Evolutionary conservation across 2,329 filamentous ascomycete species (phyloP), one percentile per base, ranked within the genome.

Genomic region (Beauveria australis): DNA sequence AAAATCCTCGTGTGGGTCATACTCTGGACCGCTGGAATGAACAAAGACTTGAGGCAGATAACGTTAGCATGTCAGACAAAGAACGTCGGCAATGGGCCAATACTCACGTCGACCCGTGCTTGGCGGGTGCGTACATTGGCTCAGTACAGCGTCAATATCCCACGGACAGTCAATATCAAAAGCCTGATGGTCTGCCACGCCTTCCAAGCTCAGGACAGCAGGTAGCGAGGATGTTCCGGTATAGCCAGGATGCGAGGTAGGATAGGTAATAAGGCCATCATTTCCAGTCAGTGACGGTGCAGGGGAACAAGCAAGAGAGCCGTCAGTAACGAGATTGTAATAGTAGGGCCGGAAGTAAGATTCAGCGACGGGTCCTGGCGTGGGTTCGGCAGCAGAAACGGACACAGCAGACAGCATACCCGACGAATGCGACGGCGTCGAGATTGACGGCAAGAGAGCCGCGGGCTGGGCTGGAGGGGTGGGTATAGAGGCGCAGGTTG

Each of bases 101-200:
- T 16, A 44, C 51, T 28, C 41, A 60, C 58, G 8, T 60, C n/a
- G 58, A 24, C 49, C 51, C 5, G 28, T 9, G n/a, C 6, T 37
- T 37, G n/a, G 18, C 33, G 41, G 10, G 4, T 48, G 58, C 18
- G 37, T 49, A n/a, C 51, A 60, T 48, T 65, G 43, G 12, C 65
- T 65, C 43, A 67, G 48, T 9, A 68, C 62, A 14, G 59, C 61
- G 28, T 68, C 64, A 8, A 67, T 26, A 9, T 68, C 66, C 63
- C 64, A 67, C 19, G 66, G 64, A 40, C 56, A 66, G 26, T 65
- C 60, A 46, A 68, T 65, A 53, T 68, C 66, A 40, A 65, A 67
- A 40, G 59, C 60, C 18, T 68, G 62, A 37, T 65, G 60, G 22
- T 68, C 62, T 1, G 58, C 60, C 19, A 68, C 30, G 26, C 51